These are phyloP conservation scores for Penicillium digitatum DNA, from an alignment of 2,329 filamentous ascomycete genomes.

Conservation along the genomic window DNA sequence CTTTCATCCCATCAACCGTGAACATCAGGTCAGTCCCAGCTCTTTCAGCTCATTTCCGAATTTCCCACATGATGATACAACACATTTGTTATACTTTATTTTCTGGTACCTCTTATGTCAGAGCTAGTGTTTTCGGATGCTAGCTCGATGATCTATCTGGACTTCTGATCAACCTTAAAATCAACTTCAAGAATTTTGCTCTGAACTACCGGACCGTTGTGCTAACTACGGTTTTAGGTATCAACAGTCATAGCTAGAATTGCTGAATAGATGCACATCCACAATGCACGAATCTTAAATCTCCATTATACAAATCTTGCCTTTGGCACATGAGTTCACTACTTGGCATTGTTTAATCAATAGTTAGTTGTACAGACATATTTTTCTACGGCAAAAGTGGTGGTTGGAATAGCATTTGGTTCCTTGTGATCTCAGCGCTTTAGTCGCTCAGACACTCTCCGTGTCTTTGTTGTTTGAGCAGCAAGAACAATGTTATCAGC, in stretches of 20 bases:
- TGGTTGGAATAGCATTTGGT: neutral
- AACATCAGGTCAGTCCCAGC: slow-evolving; percentile 32
- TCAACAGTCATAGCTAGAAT: neutral
- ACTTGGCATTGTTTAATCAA: neutral
- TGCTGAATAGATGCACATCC: neutral
- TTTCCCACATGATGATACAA: slow-evolving; percentile 66
- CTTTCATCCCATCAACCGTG: neutral
- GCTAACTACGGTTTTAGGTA: slow-evolving; percentile 21
- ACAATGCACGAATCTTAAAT: no score
- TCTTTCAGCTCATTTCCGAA: slow-evolving; percentile 24
- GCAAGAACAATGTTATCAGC: slow-evolving; percentile 19
- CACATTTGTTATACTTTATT: slow-evolving; percentile 51
- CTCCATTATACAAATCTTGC: neutral
- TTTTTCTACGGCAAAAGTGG: neutral
- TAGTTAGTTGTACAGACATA: neutral
- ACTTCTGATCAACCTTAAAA: slow-evolving; percentile 69
- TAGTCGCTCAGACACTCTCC: slow-evolving; percentile 33
- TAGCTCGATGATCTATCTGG: slow-evolving; percentile 73
- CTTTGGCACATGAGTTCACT: neutral
- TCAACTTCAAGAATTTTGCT: slow-evolving; percentile 6
- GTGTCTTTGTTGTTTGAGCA: slow-evolving; percentile 24
- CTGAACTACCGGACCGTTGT: slow-evolving; percentile 13
- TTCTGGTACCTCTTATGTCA: slow-evolving; percentile 99
- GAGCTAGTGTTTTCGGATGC: slow-evolving; percentile 47
- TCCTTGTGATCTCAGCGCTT: slow-evolving; percentile 8